phyloP scores from a whole-genome alignment of 768 basidiomycete genomes.

The Hysterangium stoloniferum region DNA sequence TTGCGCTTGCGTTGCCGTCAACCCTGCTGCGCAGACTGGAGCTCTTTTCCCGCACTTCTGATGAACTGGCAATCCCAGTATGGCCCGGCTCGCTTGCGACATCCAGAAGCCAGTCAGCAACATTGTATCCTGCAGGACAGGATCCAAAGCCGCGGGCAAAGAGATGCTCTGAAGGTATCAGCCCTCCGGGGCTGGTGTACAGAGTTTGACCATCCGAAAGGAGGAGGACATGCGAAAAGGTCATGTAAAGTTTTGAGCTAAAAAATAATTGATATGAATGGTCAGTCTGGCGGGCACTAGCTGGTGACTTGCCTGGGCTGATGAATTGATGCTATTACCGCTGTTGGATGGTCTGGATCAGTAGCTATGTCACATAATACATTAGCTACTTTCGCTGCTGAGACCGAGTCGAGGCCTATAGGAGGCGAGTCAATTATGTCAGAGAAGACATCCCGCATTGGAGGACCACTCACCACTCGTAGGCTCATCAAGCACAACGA shows the following conservation, averaged over 20 bases:
- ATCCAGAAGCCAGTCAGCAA: constrained; percentile 89
- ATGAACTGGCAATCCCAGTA: neutral
- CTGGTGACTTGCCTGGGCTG: constrained; percentile 59
- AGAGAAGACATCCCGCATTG: neutral
- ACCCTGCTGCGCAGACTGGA: neutral
- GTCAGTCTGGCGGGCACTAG: constrained; percentile 3
- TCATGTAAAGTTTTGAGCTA: constrained; percentile 76
- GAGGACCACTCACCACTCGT: constrained; percentile 39
- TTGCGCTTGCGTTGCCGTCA: constrained; percentile 14
- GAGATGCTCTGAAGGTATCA: constrained; percentile 64
- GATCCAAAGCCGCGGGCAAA: constrained; percentile 33
- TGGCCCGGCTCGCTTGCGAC: constrained; percentile 57
- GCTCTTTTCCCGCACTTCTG: neutral
- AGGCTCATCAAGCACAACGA: constrained; percentile 85
- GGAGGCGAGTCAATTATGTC: neutral
- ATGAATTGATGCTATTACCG: constrained; percentile 82
- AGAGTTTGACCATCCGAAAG: constrained; percentile 71
- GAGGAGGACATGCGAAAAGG: constrained; percentile 75
- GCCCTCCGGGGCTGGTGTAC: constrained; percentile 72
- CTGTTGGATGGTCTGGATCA: constrained; percentile 58
- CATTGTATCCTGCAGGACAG: constrained; percentile 78
- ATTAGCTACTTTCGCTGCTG: constrained; percentile 70
- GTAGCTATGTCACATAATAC: constrained; percentile 72
- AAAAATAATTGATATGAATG: neutral
- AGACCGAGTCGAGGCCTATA: constrained; percentile 77